Evolutionary conservation across 306 rosid species (phyloP).

Genomic region (Castanea crenata): DNA sequence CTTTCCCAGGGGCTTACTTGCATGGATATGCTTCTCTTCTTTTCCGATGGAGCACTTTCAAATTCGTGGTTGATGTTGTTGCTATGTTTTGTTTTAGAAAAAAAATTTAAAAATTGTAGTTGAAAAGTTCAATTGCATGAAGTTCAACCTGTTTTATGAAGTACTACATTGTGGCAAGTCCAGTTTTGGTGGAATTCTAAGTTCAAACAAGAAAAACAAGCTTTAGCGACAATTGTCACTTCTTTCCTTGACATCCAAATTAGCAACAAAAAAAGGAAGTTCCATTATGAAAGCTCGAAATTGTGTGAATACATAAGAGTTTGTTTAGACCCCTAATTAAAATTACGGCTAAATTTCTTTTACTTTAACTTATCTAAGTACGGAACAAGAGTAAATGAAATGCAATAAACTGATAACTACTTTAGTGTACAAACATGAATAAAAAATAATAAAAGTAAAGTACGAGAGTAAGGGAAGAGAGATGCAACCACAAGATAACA

Average conservation of each 20-base stretch:
- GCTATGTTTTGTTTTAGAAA: neutral
- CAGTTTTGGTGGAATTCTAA: neutral
- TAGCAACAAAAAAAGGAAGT: neutral
- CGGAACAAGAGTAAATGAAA: no score
- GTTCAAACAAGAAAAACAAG: neutral
- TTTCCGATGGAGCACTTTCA: neutral
- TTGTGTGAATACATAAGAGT: no score
- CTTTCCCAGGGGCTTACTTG: conserved; percentile 70
- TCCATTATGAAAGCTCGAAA: neutral
- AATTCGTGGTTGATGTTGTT: neutral
- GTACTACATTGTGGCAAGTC: neutral
- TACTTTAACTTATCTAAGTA: no score
- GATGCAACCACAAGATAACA: no score
- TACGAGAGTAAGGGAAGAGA: no score
- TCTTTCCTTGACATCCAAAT: neutral
- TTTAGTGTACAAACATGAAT: no score
- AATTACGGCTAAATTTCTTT: no score
- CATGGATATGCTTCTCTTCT: neutral
- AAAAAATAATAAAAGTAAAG: no score
- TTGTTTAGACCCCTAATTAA: no score
- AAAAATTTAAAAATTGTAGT: no score
- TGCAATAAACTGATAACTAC: no score
- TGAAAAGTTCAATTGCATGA: neutral
- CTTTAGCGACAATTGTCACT: neutral
- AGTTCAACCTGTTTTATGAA: neutral